Evolutionary conservation across 202 grass and related monocot genomes (phyloP), one percentile per base, ranked within the genome.

Genomic region (Brachypodium distachyon): DNA sequence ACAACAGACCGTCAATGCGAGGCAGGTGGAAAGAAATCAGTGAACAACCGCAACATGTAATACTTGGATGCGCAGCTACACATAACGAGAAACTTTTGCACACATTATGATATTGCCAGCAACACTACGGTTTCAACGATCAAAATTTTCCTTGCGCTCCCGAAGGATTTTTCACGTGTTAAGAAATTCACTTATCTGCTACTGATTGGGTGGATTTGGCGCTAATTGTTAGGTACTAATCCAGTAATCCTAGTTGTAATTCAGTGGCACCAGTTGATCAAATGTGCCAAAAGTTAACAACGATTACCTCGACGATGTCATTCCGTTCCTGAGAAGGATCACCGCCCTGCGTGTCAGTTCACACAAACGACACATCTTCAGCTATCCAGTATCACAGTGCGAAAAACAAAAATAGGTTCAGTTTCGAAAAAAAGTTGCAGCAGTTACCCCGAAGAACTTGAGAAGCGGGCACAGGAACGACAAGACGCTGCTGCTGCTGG

Each of bases 401-500:
- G n/a, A n/a, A 16, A 70, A 74, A 49, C 62, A 72, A 62, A 26
- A 22, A 42, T 18, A 14, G 13, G 5, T 12, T 22, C 27, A 22
- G 41, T 59, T 18, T 59, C 25, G 41, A 71, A 19, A 4, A 7
- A 40, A 63, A 67, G 57, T 32, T 23, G 23, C 54, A 42, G 22
- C 27, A 42, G 42, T 86, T 97, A 97, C 91, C 43, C 89, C 88
- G 14, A 97, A 67, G 41, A 97, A 74, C 47, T 86, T 94, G 70
- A 97, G 89, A 58, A 97, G 94, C 40, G 88, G 94, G 48, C 94
- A 97, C 43, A 97, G 84, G 29, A 91, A 47, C 3, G 94, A 97
- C 74, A 93, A 18, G 65, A 97, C 72, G 67, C 81, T 97, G 54
- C 67, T 54, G 81, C 26, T 51, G 74, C 65, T 2, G 70, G n/a